Evolutionary conservation across 345 rosid genomes (phyloP).

Genomic region (Gossypium australe): DNA sequence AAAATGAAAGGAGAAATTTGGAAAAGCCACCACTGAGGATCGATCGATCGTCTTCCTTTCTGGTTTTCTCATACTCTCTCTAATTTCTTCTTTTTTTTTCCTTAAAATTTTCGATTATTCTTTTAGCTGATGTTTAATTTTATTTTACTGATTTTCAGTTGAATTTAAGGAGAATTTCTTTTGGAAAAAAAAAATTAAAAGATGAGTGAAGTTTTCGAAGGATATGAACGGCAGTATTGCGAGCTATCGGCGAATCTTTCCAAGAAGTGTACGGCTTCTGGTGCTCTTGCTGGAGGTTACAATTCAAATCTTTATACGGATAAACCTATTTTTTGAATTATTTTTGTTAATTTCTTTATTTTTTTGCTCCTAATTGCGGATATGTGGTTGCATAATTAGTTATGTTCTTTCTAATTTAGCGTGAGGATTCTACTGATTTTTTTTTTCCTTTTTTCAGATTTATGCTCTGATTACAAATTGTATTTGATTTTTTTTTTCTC

Average conservation of each 20-base stretch:
- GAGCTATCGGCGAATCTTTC: slow-evolving; percentile 61
- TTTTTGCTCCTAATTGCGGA: too few relatives aligned
- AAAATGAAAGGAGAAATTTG: neutral
- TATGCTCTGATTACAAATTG: neutral
- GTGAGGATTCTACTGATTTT: neutral
- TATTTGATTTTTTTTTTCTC: neutral
- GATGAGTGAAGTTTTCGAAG: slow-evolving; percentile 56
- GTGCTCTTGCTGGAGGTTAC: slow-evolving; percentile 49
- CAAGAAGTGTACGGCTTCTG: slow-evolving; percentile 45
- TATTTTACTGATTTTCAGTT: neutral
- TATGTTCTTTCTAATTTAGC: neutral
- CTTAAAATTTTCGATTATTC: neutral
- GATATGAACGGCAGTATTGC: slow-evolving; percentile 60
- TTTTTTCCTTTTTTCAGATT: neutral
- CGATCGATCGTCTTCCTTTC: neutral
- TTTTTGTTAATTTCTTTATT: neutral
- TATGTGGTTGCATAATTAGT: too few relatives aligned
- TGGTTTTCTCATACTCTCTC: neutral
- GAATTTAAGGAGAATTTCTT: neutral
- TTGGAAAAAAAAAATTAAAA: neutral
- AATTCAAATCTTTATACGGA: neutral
- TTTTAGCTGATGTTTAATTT: neutral
- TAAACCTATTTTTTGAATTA: neutral
- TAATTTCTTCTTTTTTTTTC: neutral
- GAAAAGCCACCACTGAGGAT: neutral